Evolutionary conservation across 345 rosid genomes (phyloP).

Genomic region (Limnanthes douglasii): DNA sequence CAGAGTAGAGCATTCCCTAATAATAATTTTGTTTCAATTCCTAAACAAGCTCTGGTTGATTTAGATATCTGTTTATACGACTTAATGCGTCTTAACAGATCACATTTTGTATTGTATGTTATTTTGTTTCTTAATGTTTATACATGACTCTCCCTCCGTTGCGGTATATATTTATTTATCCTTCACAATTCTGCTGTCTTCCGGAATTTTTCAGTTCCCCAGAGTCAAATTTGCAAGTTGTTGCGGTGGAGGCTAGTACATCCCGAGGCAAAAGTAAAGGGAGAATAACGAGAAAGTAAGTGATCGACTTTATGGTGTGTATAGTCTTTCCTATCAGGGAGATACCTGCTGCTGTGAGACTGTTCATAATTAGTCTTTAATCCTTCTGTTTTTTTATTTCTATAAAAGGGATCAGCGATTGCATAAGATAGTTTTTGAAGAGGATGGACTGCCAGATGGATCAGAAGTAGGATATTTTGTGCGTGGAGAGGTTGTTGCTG

Average conservation of each 20-base stretch:
- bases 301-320: constrained; percentile 2
- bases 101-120: no score
- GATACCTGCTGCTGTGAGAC: not conserved
- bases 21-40: no score
- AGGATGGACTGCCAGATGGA: constrained; percentile 74
- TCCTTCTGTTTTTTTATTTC: constrained; percentile 7
- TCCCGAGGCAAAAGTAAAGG: constrained; percentile 40
- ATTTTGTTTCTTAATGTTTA: no score
- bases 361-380: constrained; percentile 6
- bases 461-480: constrained; percentile 76
- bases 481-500: constrained; percentile 53
- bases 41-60: no score
- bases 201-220: constrained; percentile 27
- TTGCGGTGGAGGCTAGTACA: constrained; percentile 21
- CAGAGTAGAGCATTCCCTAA: no score
- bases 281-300: constrained; percentile 67
- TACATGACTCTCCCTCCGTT: constrained; percentile 1
- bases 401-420: constrained; percentile 65
- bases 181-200: not conserved
- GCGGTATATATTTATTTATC: not conserved
- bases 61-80: no score
- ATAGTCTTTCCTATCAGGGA: no score
- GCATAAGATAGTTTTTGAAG: constrained; percentile 86
- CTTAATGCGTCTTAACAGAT: no score
- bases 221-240: constrained; percentile 15